Conservation (phyloP, 331 rosid genomes). For the Erythrophleum ivorense region DNA sequence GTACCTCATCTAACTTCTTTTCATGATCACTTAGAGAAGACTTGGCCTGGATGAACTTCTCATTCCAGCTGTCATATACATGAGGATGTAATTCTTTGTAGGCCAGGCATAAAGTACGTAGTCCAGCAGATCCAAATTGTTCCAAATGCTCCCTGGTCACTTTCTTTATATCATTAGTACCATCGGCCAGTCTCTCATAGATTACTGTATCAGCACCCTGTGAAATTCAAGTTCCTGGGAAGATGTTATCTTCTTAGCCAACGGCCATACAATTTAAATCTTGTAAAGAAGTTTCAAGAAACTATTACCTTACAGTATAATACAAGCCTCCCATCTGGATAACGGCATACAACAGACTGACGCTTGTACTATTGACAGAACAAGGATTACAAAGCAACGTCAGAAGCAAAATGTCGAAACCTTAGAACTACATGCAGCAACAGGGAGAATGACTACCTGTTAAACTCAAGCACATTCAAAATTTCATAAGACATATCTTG, state of each 20-base stretch:
- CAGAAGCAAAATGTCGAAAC: constrained; percentile 15
- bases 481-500: constrained; percentile 87
- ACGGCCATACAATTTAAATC: constrained; percentile 30
- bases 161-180: constrained; percentile 64
- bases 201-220: constrained; percentile 97
- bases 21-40: constrained; percentile 92
- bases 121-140: constrained; percentile 87
- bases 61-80: constrained; percentile 92
- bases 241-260: constrained; percentile 45
- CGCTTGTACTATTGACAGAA: constrained; percentile 74
- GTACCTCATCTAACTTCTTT: constrained; percentile 96
- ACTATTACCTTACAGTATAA: constrained; percentile 92
- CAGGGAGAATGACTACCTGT: constrained; percentile 59
- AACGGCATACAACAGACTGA: constrained; percentile 95
- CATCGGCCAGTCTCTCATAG: constrained; percentile 78
- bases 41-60: constrained; percentile 92
- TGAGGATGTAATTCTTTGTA: constrained; percentile 79
- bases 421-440: neutral
- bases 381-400: constrained; percentile 36
- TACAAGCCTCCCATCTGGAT: constrained; percentile 91
- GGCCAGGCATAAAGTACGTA: constrained; percentile 95
- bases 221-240: constrained; percentile 46
- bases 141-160: constrained; percentile 83
- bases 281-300: constrained; percentile 38
- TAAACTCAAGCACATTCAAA: constrained; percentile 96